phyloP scores from a whole-genome alignment of 2,329 filamentous ascomycete genomes.

The Coniella vitis region DNA sequence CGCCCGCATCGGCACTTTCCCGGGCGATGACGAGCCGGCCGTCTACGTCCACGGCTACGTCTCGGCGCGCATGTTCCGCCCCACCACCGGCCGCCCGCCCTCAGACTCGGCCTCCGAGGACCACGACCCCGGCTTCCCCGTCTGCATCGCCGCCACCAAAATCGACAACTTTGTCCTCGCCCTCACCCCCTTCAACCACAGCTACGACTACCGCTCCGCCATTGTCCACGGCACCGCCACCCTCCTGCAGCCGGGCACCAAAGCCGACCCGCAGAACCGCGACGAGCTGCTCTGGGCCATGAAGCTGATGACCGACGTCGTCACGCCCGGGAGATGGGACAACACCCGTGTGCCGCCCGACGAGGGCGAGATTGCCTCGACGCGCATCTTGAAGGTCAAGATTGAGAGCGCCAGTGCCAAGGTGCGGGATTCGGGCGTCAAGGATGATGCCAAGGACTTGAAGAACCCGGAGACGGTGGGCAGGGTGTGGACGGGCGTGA shows the following conservation, averaged over 20 bases:
- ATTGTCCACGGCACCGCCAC: slow-evolving; percentile 68
- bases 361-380: slow-evolving; percentile 66
- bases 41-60: slow-evolving; percentile 84
- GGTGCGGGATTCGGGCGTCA: slow-evolving; percentile 57
- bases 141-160: slow-evolving; percentile 66
- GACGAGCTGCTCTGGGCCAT: slow-evolving; percentile 74
- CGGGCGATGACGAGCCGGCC: slow-evolving; percentile 50
- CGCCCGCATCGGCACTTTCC: slow-evolving; percentile 72
- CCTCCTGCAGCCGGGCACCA: slow-evolving; percentile 44
- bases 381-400: slow-evolving; percentile 62
- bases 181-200: slow-evolving; percentile 73
- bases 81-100: slow-evolving; percentile 34
- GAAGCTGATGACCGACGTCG: slow-evolving; percentile 67
- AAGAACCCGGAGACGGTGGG: slow-evolving; percentile 21
- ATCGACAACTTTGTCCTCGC: slow-evolving; percentile 75
- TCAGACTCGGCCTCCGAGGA: not conserved
- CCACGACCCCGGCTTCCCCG: slow-evolving; percentile 47
- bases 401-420: slow-evolving; percentile 71
- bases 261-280: slow-evolving; percentile 29
- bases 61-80: slow-evolving; percentile 67
- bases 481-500: slow-evolving; percentile 48
- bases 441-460: slow-evolving; percentile 44
- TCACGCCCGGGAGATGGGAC: slow-evolving; percentile 63
- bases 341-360: slow-evolving; percentile 65
- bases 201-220: slow-evolving; percentile 80